phyloP scores from a whole-genome alignment of 2,329 filamentous ascomycete species.

The Cladophialophora bantiana region DNA sequence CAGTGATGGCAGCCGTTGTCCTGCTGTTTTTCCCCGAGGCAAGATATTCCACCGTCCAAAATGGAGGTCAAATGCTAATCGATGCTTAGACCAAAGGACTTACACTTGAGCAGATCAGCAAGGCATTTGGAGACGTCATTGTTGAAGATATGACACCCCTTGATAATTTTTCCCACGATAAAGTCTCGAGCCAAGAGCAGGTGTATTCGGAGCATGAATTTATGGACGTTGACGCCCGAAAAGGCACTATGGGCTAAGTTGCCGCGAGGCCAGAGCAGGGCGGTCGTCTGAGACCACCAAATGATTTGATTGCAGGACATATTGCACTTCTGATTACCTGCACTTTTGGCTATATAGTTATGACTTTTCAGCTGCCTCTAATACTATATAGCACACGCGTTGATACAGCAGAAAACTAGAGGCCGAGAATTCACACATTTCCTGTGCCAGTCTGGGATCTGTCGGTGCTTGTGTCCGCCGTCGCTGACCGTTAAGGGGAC shows the following conservation, averaged over 20 bases:
- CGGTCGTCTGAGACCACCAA: too few relatives aligned
- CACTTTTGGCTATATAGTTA: too few relatives aligned
- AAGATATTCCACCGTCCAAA: not conserved
- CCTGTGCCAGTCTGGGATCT: too few relatives aligned
- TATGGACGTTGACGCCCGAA: not conserved
- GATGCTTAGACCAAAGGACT: conserved; percentile 9
- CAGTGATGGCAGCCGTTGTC: not conserved
- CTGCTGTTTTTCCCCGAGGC: conserved; percentile 8
- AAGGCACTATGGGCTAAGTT: not conserved
- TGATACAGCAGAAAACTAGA: not conserved
- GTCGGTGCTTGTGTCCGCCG: too few relatives aligned
- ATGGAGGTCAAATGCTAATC: not conserved
- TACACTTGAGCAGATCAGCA: conserved; percentile 7
- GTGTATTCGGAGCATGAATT: conserved; percentile 1
- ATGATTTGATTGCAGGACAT: too few relatives aligned
- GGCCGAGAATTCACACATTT: not conserved
- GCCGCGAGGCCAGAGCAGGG: not conserved
- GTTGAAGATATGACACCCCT: conserved; percentile 1
- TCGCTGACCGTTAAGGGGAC: too few relatives aligned
- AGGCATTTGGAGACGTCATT: conserved; percentile 1
- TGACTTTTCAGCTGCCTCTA: too few relatives aligned
- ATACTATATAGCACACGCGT: too few relatives aligned
- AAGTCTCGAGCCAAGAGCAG: not conserved
- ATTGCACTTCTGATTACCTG: too few relatives aligned
- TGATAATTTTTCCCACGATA: not conserved